phyloP scores from a whole-genome alignment of 148 eudicot genomes.

The Spergularia marina region DNA sequence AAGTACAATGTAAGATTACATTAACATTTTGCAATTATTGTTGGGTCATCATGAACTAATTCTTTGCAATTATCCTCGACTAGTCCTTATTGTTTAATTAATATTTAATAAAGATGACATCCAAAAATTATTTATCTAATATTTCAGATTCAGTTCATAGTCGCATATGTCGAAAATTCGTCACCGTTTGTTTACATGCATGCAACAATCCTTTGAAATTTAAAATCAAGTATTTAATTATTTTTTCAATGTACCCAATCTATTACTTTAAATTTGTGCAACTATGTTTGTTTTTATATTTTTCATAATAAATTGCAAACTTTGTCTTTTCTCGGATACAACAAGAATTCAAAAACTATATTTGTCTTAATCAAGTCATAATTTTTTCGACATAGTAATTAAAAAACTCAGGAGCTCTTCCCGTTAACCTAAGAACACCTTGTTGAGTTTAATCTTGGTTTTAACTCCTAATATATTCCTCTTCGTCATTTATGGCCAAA shows the following conservation, averaged over 20 bases:
- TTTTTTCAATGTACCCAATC: neutral
- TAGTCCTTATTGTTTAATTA: constrained; percentile 8
- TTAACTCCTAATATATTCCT: no score
- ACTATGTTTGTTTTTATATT: neutral
- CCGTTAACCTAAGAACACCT: no score
- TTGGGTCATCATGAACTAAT: constrained; percentile 20
- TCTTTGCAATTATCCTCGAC: constrained; percentile 21
- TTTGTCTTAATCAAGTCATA: no score
- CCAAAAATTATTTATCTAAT: neutral
- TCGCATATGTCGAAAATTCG: constrained; percentile 3
- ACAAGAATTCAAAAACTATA: no score
- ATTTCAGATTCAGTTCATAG: neutral
- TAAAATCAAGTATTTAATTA: no score
- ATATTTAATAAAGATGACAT: no score
- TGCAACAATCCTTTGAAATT: constrained; percentile 15
- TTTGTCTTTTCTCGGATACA: neutral
- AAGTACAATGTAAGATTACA: constrained; percentile 12
- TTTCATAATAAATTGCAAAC: neutral
- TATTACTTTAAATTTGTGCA: neutral
- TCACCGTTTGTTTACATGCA: constrained; percentile 27
- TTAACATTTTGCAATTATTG: neutral
- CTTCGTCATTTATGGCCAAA: no score
- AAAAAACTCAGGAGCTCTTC: no score
- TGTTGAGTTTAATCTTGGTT: no score
- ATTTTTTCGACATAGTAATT: no score